These are phyloP conservation scores for Volvox africanus DNA, from an alignment of 139 green algal species.

Conservation along the genomic window DNA sequence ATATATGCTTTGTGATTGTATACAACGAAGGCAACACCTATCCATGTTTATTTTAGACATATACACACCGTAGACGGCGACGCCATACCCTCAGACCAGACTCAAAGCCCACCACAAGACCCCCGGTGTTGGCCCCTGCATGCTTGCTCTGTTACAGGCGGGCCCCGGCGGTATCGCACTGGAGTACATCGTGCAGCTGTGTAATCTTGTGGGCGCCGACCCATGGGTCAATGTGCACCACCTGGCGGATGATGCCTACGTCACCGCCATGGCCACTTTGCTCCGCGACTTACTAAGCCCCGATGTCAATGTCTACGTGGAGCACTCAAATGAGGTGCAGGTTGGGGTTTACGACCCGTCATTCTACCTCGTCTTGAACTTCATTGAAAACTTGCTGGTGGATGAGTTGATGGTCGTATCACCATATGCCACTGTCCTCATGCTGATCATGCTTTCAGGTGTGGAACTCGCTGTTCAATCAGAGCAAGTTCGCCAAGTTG, in stretches of 20 bases:
- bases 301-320: conserved; percentile 49
- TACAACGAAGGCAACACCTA: too few relatives aligned
- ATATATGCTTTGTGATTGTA: too few relatives aligned
- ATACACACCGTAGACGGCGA: too few relatives aligned
- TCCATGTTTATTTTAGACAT: too few relatives aligned
- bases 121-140: too few relatives aligned
- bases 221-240: conserved; percentile 59
- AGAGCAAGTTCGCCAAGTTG: conserved; percentile 17
- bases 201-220: conserved; percentile 53
- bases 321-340: conserved; percentile 58
- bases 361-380: too few relatives aligned
- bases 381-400: too few relatives aligned
- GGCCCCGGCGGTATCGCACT: conserved; percentile 20
- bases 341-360: background rate
- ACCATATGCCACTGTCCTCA: too few relatives aligned
- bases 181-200: conserved; percentile 52
- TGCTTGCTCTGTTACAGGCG: background rate
- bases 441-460: too few relatives aligned
- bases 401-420: too few relatives aligned
- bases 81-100: too few relatives aligned
- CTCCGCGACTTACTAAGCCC: conserved; percentile 38
- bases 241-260: conserved; percentile 50
- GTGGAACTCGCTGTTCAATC: conserved; percentile 42
- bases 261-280: conserved; percentile 34
- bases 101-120: too few relatives aligned